Base-by-base conservation (phyloP, 2,329 filamentous ascomycete genomes). In the Annulohypoxylon truncatum region DNA sequence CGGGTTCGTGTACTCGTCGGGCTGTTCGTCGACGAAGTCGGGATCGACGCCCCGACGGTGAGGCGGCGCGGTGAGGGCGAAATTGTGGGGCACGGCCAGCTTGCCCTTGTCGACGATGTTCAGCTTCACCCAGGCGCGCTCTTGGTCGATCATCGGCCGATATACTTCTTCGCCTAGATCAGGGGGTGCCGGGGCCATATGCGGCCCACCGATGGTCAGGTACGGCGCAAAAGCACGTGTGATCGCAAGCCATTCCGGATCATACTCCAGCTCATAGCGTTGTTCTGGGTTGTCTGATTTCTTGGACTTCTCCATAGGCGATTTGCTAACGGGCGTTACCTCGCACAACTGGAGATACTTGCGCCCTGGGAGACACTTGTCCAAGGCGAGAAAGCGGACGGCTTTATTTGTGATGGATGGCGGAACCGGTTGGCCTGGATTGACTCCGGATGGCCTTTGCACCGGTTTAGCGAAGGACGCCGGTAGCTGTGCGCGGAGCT, bases 191-290 rank as follows among this genome's bases (percentile, higher is more conserved):
- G 79, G 78, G 1, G 85, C 84, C 38, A 42, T 20, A 6, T 80
- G 76, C 4, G 82, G 83, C 68, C 90, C 83, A 62, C 92, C 92
- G 35, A 95, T 81, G 1, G 81, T 79, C 1, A 96, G 83, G 40
- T 88, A 84, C 2, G 82, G 73, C 40, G 92, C 88, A 75, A 98
- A 96, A 6, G 89, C 90, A 42, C 95, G 91, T 10, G 90, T 94
- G 69, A 99, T 97, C 42, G 96, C 92, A 6, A 99, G 89, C 95
- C 95, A 99, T 80, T 99, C 96, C 9, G 90, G 88, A 77, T 99
- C 96, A 76, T 99, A 98, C 50, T 89, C 82, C 0, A 97, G 83
- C 9, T 81, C 82, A 71, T 88, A 86, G 0, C 89, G 88, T 1
- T 82, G 79, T 13, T 47, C 4, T 28, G 20, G 1, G 29, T 53